Percentiles rank a stretch among this genome's conserved stretches.
Evolutionary conservation across 2,329 filamentous ascomycete genomes (phyloP).

Genomic region (Orbilia quercus): DNA sequence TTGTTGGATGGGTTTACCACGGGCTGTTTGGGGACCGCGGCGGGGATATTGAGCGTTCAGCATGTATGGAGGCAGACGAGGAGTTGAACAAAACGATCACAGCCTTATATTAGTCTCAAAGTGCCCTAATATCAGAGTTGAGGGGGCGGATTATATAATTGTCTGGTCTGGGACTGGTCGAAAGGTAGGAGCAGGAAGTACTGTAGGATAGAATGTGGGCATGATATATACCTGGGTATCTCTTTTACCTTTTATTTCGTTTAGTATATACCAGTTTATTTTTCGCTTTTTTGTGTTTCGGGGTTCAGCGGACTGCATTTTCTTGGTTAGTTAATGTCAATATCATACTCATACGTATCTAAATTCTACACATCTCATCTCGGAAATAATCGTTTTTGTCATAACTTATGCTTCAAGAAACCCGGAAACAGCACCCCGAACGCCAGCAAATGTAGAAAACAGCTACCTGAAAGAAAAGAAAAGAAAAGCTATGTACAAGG

Average conservation of each 20-base stretch:
- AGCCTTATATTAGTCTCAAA: too few relatives aligned
- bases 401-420: background rate
- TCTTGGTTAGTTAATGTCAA: conserved; percentile 6
- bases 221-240: conserved; percentile 23
- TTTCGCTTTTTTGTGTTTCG: conserved; percentile 3
- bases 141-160: too few relatives aligned
- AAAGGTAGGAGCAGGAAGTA: background rate
- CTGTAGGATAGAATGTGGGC: conserved; percentile 35
- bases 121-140: too few relatives aligned
- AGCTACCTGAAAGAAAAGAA: conserved; percentile 6
- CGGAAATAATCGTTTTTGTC: conserved; percentile 2
- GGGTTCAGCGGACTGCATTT: conserved; percentile 44
- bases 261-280: conserved; percentile 1
- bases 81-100: conserved; percentile 57
- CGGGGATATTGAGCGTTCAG: conserved; percentile 64
- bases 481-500: conserved; percentile 13
- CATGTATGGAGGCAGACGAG: conserved; percentile 65
- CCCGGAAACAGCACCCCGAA: background rate
- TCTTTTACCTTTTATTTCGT: conserved; percentile 27
- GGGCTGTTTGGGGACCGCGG: conserved; percentile 70
- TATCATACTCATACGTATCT: too few relatives aligned
- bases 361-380: conserved; percentile 16
- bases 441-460: conserved; percentile 11
- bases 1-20: conserved; percentile 70
- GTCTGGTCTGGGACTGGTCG: background rate